These are phyloP conservation scores for Stenogyne calaminthoides DNA, from an alignment of 305 asterid species.

Conservation along the genomic window DNA sequence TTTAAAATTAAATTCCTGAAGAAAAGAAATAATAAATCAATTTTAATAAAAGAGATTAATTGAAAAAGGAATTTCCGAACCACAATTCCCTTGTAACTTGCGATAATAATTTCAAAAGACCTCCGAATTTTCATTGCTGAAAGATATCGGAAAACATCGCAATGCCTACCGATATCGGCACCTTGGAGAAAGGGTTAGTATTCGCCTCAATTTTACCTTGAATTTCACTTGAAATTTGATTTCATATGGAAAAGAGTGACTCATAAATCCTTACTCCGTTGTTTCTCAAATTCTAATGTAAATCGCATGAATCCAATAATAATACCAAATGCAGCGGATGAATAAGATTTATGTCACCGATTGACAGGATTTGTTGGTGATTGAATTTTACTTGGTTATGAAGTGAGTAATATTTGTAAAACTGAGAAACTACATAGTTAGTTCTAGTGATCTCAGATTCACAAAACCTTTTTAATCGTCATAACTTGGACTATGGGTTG, in stretches of 20 bases:
- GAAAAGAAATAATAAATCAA: not conserved
- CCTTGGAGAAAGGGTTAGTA: conserved; percentile 50
- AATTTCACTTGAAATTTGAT: not conserved
- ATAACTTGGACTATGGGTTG: conserved; percentile 7
- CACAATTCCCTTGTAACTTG: not conserved
- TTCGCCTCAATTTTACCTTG: conserved; percentile 1
- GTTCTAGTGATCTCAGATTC: not conserved
- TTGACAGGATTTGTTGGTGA: not conserved
- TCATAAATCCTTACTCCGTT: not conserved
- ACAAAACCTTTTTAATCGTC: conserved; percentile 2
- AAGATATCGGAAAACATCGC: conserved; percentile 23
- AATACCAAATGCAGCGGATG: not conserved
- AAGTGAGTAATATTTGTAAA: not conserved
- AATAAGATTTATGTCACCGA: not conserved
- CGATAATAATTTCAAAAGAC: conserved; percentile 6
- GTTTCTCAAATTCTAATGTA: not conserved
- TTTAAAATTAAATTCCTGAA: not conserved
- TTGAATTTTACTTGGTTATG: conserved; percentile 4
- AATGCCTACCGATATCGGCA: conserved; percentile 47
- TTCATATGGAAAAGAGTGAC: not conserved
- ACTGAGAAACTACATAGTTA: not conserved
- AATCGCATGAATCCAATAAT: not conserved
- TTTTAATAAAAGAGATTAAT: not conserved
- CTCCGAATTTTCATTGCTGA: conserved; percentile 9
- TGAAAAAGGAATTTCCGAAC: not conserved